Conservation (phyloP, 305 asterid genomes). For the Euphrasia arctica region DNA sequence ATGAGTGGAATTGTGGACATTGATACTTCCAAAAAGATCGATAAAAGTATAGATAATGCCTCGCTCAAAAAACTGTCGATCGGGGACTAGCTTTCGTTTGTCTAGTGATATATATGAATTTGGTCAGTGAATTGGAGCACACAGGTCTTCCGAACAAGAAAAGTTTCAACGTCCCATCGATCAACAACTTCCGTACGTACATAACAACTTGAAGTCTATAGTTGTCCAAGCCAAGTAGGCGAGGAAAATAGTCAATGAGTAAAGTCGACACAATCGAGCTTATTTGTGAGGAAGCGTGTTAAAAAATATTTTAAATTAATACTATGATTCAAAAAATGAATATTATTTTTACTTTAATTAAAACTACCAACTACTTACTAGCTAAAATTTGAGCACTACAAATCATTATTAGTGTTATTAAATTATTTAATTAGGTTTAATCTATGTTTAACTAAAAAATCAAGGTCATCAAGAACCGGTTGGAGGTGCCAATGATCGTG, state of each 20-base stretch:
- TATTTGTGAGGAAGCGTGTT: no score
- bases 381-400: no score
- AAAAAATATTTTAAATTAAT: no score
- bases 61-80: slow-evolving; percentile 30
- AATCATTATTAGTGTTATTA: no score
- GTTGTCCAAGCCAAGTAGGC: slow-evolving; percentile 89
- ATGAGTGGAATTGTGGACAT: slow-evolving; percentile 48
- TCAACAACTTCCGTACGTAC: background rate
- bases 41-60: slow-evolving; percentile 37
- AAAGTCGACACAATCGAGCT: no score
- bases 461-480: no score
- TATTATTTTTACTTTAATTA: background rate
- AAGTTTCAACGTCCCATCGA: background rate
- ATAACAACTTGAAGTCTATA: slow-evolving; percentile 58
- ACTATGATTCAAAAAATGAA: no score
- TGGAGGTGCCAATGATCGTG: no score
- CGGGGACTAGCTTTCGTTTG: slow-evolving; percentile 12
- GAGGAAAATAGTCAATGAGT: slow-evolving; percentile 22
- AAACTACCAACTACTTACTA: no score
- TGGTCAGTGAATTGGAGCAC: slow-evolving; percentile 31
- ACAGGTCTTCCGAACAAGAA: slow-evolving; percentile 34
- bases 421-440: no score
- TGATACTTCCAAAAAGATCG: slow-evolving; percentile 36
- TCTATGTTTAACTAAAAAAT: no score
- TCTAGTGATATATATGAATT: slow-evolving; percentile 39